Conservation (phyloP, 2,329 filamentous ascomycete genomes). For the Xylariaceae sp. region DNA sequence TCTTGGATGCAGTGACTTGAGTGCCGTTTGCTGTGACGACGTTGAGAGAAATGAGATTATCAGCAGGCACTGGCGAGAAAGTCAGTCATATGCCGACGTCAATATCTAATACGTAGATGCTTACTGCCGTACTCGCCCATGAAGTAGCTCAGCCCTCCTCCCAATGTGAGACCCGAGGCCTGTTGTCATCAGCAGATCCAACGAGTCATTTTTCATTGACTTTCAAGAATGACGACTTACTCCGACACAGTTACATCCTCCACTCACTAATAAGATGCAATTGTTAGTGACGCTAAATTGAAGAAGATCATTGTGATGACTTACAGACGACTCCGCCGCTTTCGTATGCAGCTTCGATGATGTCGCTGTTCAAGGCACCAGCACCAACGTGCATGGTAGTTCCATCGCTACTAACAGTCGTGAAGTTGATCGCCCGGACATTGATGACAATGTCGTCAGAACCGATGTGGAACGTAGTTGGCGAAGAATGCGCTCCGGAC, state of each 20-base stretch:
- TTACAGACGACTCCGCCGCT: slow-evolving; percentile 1
- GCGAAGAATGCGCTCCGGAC: background rate
- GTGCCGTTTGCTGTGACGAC: background rate
- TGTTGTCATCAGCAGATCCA: background rate
- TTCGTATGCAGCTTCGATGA: slow-evolving; percentile 1
- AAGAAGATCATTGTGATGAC: background rate
- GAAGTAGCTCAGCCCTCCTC: background rate
- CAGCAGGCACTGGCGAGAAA: background rate
- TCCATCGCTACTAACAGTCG: background rate
- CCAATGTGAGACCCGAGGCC: background rate
- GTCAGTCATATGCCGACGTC: background rate
- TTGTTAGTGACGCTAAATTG: background rate
- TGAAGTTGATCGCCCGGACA: background rate
- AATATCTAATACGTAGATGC: background rate
- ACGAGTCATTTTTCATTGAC: background rate
- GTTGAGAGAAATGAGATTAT: background rate
- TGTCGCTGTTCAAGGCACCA: background rate
- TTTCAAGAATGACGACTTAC: background rate
- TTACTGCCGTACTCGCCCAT: slow-evolving; percentile 1
- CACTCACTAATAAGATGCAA: background rate
- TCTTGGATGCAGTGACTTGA: background rate
- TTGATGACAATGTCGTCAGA: slow-evolving; percentile 1
- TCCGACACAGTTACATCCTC: slow-evolving; percentile 1
- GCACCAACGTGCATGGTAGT: background rate
- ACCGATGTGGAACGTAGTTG: background rate